These are phyloP conservation scores for Rhizophora mangle DNA, from an alignment of 345 rosid species.

Conservation along the genomic window DNA sequence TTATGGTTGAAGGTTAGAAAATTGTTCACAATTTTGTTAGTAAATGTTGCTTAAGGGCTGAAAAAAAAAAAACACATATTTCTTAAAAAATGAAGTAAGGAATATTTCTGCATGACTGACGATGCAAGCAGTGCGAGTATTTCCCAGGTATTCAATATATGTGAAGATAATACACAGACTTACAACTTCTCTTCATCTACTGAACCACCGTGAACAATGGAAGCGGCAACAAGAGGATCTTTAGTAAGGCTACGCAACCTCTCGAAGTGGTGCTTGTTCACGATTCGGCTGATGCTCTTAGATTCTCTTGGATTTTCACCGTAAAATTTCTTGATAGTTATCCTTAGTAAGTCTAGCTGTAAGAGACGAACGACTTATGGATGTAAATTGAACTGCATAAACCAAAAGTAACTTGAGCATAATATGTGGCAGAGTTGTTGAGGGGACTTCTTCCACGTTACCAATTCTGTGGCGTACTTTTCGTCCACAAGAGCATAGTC, in stretches of 20 bases:
- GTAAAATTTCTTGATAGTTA: constrained; percentile 43
- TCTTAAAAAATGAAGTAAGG: too few relatives aligned
- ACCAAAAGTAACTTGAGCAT: not conserved
- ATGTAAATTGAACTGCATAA: not conserved
- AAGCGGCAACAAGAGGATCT: constrained; percentile 58
- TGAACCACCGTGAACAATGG: constrained; percentile 70
- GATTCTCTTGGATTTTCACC: constrained; percentile 57
- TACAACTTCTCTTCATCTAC: constrained; percentile 60
- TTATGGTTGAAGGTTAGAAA: not conserved
- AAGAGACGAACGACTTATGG: constrained; percentile 13
- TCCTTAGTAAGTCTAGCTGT: constrained; percentile 61
- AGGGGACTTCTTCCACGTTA: constrained; percentile 12
- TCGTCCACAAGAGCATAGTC: constrained; percentile 77
- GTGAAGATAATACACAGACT: not conserved
- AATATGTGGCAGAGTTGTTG: not conserved
- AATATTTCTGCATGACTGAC: too few relatives aligned
- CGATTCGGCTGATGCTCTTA: constrained; percentile 50
- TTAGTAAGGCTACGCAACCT: constrained; percentile 49
- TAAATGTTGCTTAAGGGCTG: not conserved
- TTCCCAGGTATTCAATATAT: not conserved
- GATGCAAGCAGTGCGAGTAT: not conserved
- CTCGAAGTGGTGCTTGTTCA: constrained; percentile 45
- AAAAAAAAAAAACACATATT: not conserved
- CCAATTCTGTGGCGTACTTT: constrained; percentile 50
- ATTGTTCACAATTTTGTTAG: not conserved